phyloP scores from a whole-genome alignment of 768 basidiomycete genomes.

The Calocera cornea region DNA sequence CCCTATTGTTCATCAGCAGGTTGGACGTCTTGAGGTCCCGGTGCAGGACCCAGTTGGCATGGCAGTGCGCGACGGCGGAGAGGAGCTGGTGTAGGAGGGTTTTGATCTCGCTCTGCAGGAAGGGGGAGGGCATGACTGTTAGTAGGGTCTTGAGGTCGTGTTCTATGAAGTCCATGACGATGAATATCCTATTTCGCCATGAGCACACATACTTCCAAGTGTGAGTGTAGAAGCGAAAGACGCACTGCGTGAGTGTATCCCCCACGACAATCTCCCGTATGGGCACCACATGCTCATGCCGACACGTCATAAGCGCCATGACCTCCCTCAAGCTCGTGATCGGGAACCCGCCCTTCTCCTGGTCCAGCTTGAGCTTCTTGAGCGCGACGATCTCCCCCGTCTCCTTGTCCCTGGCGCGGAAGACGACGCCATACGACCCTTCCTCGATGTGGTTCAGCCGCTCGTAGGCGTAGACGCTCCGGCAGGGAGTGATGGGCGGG shows the following conservation, averaged over 20 bases:
- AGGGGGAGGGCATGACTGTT: constrained; percentile 88
- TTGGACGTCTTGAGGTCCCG: constrained; percentile 97
- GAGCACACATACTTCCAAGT: not conserved
- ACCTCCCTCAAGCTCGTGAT: constrained; percentile 93
- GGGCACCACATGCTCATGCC: constrained; percentile 93
- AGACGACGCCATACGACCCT: constrained; percentile 94
- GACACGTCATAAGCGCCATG: constrained; percentile 88
- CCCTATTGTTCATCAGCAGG: constrained; percentile 95
- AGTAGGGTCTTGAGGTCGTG: constrained; percentile 96
- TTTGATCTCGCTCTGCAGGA: constrained; percentile 96
- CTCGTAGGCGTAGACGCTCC: constrained; percentile 90
- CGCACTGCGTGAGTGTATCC: constrained; percentile 96
- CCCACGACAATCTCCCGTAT: constrained; percentile 96
- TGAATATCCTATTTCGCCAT: constrained; percentile 60
- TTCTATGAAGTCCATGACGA: constrained; percentile 99
- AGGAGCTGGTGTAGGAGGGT: constrained; percentile 87
- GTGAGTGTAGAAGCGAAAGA: constrained; percentile 20
- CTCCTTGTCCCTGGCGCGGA: constrained; percentile 86
- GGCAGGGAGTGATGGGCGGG: constrained; percentile 69
- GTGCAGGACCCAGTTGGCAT: constrained; percentile 94
- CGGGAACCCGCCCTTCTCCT: constrained; percentile 97
- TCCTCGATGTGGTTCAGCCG: constrained; percentile 96
- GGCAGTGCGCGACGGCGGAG: constrained; percentile 86
- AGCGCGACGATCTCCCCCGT: constrained; percentile 92
- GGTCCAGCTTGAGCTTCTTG: constrained; percentile 95